Percentiles rank a stretch among this genome's conserved stretches.
phyloP scores from a whole-genome alignment of 2,329 filamentous ascomycete species.

The Fusarium phyllophilum region DNA sequence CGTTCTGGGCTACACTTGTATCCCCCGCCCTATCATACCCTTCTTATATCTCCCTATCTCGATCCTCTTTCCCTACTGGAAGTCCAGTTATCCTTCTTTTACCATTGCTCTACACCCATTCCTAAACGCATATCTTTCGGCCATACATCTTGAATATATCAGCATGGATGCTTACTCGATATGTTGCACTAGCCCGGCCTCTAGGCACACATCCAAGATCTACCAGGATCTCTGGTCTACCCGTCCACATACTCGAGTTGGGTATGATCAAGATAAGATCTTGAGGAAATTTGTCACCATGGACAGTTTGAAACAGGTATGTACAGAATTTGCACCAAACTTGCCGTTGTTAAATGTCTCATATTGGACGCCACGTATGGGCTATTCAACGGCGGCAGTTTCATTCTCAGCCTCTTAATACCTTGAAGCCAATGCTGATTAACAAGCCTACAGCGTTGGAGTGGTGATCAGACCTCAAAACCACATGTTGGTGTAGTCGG shows the following conservation, averaged over 20 bases:
- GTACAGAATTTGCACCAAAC: background rate
- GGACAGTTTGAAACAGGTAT: slow-evolving; percentile 52
- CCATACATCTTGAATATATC: background rate
- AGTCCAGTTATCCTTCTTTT: slow-evolving; percentile 24
- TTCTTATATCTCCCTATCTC: slow-evolving; percentile 11
- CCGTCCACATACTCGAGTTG: slow-evolving; percentile 50
- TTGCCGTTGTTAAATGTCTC: background rate
- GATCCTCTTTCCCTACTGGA: slow-evolving; percentile 24
- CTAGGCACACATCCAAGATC: slow-evolving; percentile 57
- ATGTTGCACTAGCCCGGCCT: slow-evolving; percentile 57
- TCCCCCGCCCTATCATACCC: slow-evolving; percentile 20
- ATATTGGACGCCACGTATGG: background rate
- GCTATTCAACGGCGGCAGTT: background rate
- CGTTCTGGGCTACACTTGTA: slow-evolving; percentile 8
- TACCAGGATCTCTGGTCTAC: slow-evolving; percentile 61
- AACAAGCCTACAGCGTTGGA: slow-evolving; percentile 38
- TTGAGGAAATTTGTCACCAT: slow-evolving; percentile 45
- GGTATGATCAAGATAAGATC: slow-evolving; percentile 47
- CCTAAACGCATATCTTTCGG: slow-evolving; percentile 1
- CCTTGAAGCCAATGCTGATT: slow-evolving; percentile 36
- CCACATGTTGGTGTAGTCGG: slow-evolving; percentile 75
- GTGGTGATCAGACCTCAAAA: slow-evolving; percentile 36
- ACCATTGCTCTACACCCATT: background rate
- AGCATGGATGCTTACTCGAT: slow-evolving; percentile 64
- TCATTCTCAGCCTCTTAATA: slow-evolving; percentile 21